Conservation (phyloP, 176 grass and related monocot genomes). For the Coix lacrymajobi region DNA sequence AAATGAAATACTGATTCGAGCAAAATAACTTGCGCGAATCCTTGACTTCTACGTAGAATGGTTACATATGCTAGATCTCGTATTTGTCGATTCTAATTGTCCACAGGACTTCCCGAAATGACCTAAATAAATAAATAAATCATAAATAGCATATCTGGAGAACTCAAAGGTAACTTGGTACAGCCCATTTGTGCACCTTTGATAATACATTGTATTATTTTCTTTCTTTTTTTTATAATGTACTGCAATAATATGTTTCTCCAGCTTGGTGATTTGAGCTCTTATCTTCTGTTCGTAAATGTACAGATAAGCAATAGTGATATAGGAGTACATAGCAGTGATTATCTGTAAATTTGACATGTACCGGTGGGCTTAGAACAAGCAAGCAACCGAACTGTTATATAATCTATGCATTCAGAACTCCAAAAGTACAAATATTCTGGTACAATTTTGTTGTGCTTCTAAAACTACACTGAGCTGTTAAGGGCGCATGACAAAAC, state of each 20-base stretch:
- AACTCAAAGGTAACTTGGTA: no score
- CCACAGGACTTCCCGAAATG: neutral
- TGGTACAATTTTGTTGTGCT: slow-evolving; percentile 21
- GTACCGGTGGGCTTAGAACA: neutral
- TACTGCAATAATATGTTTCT: neutral
- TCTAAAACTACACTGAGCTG: slow-evolving; percentile 37
- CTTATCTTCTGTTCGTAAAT: neutral
- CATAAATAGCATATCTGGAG: no score
- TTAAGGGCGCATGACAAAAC: slow-evolving; percentile 1
- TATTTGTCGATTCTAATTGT: neutral
- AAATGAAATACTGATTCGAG: no score
- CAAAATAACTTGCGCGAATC: no score
- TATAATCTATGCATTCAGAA: slow-evolving; percentile 12
- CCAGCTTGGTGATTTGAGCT: neutral
- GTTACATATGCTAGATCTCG: no score
- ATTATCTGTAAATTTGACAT: neutral
- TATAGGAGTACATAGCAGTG: neutral
- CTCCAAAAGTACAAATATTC: slow-evolving; percentile 27
- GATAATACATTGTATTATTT: no score
- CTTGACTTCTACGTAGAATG: no score
- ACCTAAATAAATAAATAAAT: no score
- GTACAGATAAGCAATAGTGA: no score
- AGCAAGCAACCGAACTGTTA: neutral
- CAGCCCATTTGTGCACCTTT: no score
- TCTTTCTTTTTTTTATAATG: neutral